These are phyloP conservation scores for Quercus robur DNA, from an alignment of 306 rosid genomes.

Conservation along the genomic window DNA sequence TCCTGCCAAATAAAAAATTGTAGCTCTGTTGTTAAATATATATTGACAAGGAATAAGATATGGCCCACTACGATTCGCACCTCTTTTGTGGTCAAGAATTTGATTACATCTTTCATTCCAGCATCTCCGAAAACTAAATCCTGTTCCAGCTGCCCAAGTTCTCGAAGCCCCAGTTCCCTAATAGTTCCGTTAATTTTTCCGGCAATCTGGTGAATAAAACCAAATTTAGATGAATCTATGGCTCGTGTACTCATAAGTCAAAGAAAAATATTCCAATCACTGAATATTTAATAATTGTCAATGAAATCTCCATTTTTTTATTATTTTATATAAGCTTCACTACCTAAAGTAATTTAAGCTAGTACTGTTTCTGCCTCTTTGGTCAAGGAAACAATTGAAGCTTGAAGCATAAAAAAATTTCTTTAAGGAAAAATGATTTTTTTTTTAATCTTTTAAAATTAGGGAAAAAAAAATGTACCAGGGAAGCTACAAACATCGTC, in stretches of 20 bases:
- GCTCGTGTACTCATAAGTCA: constrained; percentile 14
- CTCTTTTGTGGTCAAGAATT: constrained; percentile 63
- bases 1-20: constrained; percentile 63
- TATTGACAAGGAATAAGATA: not conserved
- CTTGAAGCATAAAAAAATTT: not conserved
- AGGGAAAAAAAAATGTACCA: too few species aligned
- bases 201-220: constrained; percentile 64
- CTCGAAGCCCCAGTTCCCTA: constrained; percentile 74
- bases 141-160: constrained; percentile 87
- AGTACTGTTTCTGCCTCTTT: not conserved
- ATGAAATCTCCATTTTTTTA: not conserved
- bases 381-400: not conserved
- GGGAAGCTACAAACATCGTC: too few species aligned
- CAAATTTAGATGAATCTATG: constrained; percentile 14
- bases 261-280: constrained; percentile 1
- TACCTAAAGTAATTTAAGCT: not conserved
- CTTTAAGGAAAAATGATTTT: too few species aligned
- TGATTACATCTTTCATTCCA: constrained; percentile 84
- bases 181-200: constrained; percentile 72
- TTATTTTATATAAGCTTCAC: too few species aligned
- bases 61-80: constrained; percentile 33
- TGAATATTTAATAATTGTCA: not conserved
- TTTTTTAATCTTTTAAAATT: too few species aligned
- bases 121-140: constrained; percentile 96
- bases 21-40: not conserved